These are phyloP conservation scores for Ilyonectria sp. DNA, from an alignment of 2,329 filamentous ascomycete genomes.

Conservation along the genomic window DNA sequence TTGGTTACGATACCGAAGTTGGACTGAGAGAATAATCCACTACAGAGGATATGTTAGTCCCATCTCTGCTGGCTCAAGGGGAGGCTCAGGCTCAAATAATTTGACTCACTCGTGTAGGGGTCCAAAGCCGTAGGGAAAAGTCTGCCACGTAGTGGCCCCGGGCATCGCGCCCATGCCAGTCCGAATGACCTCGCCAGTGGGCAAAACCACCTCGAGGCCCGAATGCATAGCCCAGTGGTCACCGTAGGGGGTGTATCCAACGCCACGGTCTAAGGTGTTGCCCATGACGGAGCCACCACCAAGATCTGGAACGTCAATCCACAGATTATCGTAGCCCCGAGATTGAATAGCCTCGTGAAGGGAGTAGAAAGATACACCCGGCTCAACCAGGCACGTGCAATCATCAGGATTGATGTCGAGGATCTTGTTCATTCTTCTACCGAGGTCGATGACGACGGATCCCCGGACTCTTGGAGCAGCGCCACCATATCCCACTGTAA, in stretches of 20 bases:
- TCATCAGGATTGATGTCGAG: slow-evolving; percentile 36
- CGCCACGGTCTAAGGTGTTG: slow-evolving; percentile 35
- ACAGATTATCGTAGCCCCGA: slow-evolving; percentile 33
- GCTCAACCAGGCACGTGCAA: slow-evolving; percentile 33
- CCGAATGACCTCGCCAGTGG: slow-evolving; percentile 29
- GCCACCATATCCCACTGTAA: slow-evolving; percentile 36
- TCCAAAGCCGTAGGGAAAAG: slow-evolving; percentile 38
- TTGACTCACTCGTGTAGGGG: slow-evolving; percentile 29
- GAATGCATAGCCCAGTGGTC: slow-evolving; percentile 42
- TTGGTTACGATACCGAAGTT: slow-evolving; percentile 35
- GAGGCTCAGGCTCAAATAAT: too few relatives aligned
- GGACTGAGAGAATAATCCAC: slow-evolving; percentile 35
- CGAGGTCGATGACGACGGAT: slow-evolving; percentile 28
- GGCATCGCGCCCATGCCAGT: slow-evolving; percentile 40
- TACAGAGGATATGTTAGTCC: neutral
- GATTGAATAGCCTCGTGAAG: slow-evolving; percentile 35
- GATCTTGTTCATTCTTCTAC: slow-evolving; percentile 37
- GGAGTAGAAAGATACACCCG: slow-evolving; percentile 31
- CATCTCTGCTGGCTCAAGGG: neutral
- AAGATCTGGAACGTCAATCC: slow-evolving; percentile 38
- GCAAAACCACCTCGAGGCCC: slow-evolving; percentile 37
- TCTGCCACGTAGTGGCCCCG: slow-evolving; percentile 30
- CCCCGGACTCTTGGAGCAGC: slow-evolving; percentile 36
- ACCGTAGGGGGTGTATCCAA: slow-evolving; percentile 38
- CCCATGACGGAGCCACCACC: slow-evolving; percentile 37